These are phyloP conservation scores for Bolboschoenoplectus hybrid DNA, from an alignment of 202 grass and related monocot species.

Conservation along the genomic window DNA sequence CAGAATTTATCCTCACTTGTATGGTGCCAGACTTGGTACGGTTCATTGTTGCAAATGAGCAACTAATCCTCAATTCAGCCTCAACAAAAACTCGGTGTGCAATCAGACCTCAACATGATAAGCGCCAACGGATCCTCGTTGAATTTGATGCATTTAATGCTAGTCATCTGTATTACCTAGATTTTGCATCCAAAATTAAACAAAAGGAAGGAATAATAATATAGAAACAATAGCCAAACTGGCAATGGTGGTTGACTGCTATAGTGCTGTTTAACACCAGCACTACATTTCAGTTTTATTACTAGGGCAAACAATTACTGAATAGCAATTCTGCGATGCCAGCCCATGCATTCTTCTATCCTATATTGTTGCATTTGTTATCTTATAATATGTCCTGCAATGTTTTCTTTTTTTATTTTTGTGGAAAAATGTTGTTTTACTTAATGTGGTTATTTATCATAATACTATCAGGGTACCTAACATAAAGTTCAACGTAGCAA, in stretches of 20 bases:
- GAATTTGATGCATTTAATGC: not conserved
- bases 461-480: conserved; percentile 72
- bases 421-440: not conserved
- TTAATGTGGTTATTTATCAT: conserved; percentile 23
- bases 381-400: not conserved
- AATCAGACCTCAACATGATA: conserved; percentile 13
- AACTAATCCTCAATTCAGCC: not conserved
- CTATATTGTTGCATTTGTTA: not conserved
- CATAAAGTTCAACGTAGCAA: conserved; percentile 98
- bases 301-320: not conserved
- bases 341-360: not conserved
- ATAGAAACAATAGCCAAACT: not conserved
- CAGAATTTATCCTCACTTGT: conserved; percentile 8
- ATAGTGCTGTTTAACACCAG: not conserved
- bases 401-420: not conserved
- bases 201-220: not conserved
- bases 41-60: not conserved
- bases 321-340: not conserved
- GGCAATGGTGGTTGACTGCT: not conserved
- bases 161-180: not conserved
- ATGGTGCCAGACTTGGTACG: not conserved
- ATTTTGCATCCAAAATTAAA: conserved; percentile 16
- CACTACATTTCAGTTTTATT: not conserved
- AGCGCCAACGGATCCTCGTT: too few species aligned
- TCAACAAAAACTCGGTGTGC: not conserved